Conservation (phyloP, 495 filamentous ascomycete genomes). For the Neurospora discreta region DNA sequence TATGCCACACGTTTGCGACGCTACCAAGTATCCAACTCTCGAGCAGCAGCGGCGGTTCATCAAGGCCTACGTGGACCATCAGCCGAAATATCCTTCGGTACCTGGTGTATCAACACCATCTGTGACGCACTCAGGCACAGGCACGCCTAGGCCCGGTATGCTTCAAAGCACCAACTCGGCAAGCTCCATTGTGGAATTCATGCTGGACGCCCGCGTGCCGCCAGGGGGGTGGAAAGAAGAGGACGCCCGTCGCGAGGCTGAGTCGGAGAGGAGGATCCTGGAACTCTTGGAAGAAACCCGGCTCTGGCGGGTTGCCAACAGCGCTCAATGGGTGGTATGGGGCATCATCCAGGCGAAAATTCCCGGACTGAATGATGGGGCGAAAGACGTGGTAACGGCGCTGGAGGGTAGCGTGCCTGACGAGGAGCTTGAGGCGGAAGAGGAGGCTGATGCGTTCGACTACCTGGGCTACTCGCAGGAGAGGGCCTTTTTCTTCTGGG, state of each 20-base stretch:
- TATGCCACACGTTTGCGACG: conserved; percentile 53
- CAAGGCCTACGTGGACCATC: conserved; percentile 75
- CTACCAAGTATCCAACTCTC: conserved; percentile 58
- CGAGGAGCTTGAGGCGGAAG: conserved; percentile 35
- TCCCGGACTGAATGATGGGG: conserved; percentile 36
- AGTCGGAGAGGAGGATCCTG: conserved; percentile 50
- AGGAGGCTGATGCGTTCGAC: conserved; percentile 58
- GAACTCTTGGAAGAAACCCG: conserved; percentile 63
- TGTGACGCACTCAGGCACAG: conserved; percentile 26
- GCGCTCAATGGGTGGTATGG: conserved; percentile 91
- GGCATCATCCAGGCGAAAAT: conserved; percentile 90
- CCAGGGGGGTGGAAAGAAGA: conserved; percentile 45
- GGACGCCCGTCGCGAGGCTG: conserved; percentile 48
- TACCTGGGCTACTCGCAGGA: conserved; percentile 88
- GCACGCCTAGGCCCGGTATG: conserved; percentile 13
- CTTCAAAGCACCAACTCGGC: conserved; percentile 19
- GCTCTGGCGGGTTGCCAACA: conserved; percentile 78
- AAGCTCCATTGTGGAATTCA: conserved; percentile 49
- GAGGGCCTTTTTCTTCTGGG: conserved; percentile 85
- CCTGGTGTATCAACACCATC: conserved; percentile 43
- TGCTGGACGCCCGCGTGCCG: conserved; percentile 57
- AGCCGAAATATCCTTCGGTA: conserved; percentile 36
- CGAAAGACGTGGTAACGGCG: conserved; percentile 5
- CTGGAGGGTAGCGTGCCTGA: conserved; percentile 2
- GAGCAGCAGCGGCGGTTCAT: conserved; percentile 81